A percentile compares a stretch with the other conserved stretches of the same genome.
phyloP scores from a whole-genome alignment of 345 rosid species.

The Gynandropsis gynandra region DNA sequence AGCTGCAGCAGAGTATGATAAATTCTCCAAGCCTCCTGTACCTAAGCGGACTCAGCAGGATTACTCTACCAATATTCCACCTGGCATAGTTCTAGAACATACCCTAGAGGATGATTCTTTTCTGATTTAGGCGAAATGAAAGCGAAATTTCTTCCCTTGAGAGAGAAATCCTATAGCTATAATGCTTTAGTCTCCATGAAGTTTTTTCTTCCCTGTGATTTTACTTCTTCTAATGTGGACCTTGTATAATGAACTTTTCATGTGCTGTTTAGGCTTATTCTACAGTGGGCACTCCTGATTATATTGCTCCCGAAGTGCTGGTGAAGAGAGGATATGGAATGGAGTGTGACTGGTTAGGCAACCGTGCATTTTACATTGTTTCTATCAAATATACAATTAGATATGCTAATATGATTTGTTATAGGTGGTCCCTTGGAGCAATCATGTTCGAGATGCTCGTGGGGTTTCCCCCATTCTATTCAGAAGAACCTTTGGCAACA shows the following conservation, averaged over 20 bases:
- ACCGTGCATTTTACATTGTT: conserved; percentile 14
- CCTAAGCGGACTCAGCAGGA: conserved; percentile 64
- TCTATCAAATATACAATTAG: conserved; percentile 11
- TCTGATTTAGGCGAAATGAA: conserved; percentile 10
- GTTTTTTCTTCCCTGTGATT: neutral
- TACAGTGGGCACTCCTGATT: conserved; percentile 44
- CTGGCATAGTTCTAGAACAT: conserved; percentile 5
- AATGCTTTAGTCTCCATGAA: conserved; percentile 3
- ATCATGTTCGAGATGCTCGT: conserved; percentile 48
- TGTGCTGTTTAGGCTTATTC: conserved; percentile 34
- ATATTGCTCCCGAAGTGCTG: conserved; percentile 43
- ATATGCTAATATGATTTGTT: conserved; percentile 14
- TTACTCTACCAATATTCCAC: conserved; percentile 8
- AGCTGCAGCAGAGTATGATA: conserved; percentile 41
- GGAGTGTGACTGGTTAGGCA: conserved; percentile 43
- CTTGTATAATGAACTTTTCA: conserved; percentile 14
- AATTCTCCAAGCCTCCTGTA: conserved; percentile 36
- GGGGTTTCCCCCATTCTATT: conserved; percentile 45
- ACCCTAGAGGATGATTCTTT: neutral
- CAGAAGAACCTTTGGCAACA: conserved; percentile 39
- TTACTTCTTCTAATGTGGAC: neutral
- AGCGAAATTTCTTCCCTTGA: neutral
- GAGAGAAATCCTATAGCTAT: neutral
- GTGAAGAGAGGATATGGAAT: conserved; percentile 46
- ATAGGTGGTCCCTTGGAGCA: conserved; percentile 49